These are phyloP conservation scores for Solanum sejunctum DNA, from an alignment of 257 asterid species.

Conservation along the genomic window DNA sequence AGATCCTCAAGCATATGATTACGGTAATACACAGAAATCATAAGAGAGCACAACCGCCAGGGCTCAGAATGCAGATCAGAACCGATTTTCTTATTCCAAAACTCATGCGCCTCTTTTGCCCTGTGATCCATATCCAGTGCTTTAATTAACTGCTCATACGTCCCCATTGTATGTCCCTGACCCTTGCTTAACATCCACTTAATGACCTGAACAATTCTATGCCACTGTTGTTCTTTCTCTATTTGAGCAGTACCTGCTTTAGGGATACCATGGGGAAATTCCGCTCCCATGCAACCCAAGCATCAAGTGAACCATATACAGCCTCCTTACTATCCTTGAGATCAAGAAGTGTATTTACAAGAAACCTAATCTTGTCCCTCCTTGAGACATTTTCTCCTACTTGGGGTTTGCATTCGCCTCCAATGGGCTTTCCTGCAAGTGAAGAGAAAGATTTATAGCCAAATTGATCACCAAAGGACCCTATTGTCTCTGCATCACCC, in stretches of 20 bases:
- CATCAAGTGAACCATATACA: constrained; percentile 65
- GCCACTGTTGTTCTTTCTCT: constrained; percentile 88
- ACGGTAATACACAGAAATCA: constrained; percentile 70
- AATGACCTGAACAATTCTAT: constrained; percentile 62
- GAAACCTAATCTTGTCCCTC: constrained; percentile 50
- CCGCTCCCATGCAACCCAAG: constrained; percentile 90
- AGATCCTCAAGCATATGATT: constrained; percentile 66
- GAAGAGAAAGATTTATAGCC: constrained; percentile 1
- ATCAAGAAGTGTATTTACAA: constrained; percentile 44
- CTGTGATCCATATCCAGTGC: constrained; percentile 82
- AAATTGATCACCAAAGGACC: constrained; percentile 5
- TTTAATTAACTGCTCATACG: constrained; percentile 63
- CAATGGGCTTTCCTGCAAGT: constrained; percentile 3
- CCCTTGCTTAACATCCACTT: constrained; percentile 97
- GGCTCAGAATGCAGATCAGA: constrained; percentile 70
- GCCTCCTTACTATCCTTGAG: constrained; percentile 48
- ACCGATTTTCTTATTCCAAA: constrained; percentile 71
- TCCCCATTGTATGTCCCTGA: constrained; percentile 68
- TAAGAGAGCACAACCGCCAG: constrained; percentile 59
- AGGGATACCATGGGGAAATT: constrained; percentile 67
- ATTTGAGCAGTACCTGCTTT: constrained; percentile 40
- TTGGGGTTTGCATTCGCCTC: constrained; percentile 13
- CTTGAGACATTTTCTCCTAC: constrained; percentile 67
- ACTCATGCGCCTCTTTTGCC: constrained; percentile 53
- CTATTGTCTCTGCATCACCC: not conserved